phyloP scores from a whole-genome alignment of 2,329 filamentous ascomycete genomes.

The Sarocladiaceae sp. region DNA sequence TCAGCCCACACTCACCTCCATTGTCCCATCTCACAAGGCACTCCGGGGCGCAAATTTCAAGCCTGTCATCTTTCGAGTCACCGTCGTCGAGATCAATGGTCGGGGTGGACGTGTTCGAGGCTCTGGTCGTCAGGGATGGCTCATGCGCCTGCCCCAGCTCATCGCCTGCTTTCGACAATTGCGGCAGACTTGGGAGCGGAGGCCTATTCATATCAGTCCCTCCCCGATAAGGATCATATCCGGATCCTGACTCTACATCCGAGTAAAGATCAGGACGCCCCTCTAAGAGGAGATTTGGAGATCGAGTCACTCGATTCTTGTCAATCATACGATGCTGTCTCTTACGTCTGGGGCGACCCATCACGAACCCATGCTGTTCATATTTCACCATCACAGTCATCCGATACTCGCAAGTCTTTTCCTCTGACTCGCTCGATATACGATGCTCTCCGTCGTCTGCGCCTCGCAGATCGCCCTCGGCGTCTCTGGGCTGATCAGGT shows the following conservation, averaged over 20 bases:
- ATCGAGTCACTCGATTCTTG: conserved; percentile 19
- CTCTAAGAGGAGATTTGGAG: conserved; percentile 22
- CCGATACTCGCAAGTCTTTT: conserved; percentile 12
- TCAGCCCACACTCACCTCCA: too few species aligned
- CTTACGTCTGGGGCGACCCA: conserved; percentile 30
- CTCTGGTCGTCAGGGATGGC: neutral
- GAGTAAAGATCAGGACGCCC: conserved; percentile 19
- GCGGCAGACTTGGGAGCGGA: neutral
- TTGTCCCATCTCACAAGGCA: too few species aligned
- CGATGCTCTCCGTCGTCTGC: conserved; percentile 25
- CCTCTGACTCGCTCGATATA: conserved; percentile 25
- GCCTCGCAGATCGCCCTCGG: conserved; percentile 19
- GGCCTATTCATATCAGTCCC: neutral
- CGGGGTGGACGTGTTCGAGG: too few species aligned
- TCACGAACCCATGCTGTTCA: neutral
- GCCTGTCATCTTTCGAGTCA: neutral
- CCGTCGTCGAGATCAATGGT: neutral
- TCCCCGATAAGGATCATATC: conserved; percentile 16
- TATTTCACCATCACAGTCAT: neutral
- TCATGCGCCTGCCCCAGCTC: neutral
- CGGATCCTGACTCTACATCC: conserved; percentile 29
- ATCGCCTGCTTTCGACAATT: too few species aligned
- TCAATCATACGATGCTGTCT: conserved; percentile 28
- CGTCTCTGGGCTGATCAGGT: conserved; percentile 36
- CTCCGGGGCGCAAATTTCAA: too few species aligned